phyloP scores from a whole-genome alignment of 768 basidiomycete genomes.

The Termitomyces titanicus region DNA sequence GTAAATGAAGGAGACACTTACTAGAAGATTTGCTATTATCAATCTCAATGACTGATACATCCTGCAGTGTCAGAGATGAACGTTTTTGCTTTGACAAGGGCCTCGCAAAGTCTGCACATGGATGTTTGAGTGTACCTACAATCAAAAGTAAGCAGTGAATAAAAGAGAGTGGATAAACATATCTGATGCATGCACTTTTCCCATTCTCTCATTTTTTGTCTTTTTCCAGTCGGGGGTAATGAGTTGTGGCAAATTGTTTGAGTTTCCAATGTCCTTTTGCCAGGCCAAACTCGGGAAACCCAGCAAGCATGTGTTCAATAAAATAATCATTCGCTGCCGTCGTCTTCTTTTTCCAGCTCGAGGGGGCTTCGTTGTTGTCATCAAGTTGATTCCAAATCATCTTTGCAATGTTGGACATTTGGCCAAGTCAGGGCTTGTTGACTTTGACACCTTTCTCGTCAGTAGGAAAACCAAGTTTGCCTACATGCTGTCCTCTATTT shows the following conservation, averaged over 20 bases:
- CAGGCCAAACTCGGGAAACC: conserved; percentile 2
- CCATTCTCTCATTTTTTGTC: background rate
- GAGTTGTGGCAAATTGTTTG: background rate
- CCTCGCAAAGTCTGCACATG: background rate
- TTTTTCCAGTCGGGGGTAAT: conserved; percentile 2
- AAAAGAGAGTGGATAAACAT: background rate
- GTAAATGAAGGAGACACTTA: background rate
- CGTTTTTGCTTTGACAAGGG: background rate
- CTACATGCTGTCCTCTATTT: background rate
- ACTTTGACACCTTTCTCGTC: background rate
- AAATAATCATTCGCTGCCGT: background rate
- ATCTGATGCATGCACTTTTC: background rate
- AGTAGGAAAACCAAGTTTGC: background rate
- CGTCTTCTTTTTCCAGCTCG: conserved; percentile 2
- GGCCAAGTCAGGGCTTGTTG: background rate
- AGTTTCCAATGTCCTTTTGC: conserved; percentile 3
- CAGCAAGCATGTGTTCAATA: background rate
- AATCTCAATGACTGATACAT: background rate
- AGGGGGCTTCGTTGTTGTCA: background rate
- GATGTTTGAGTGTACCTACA: background rate
- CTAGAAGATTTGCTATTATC: background rate
- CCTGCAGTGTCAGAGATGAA: background rate
- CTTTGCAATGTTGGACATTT: background rate
- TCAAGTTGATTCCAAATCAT: conserved; percentile 1
- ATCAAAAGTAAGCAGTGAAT: background rate